Conservation (phyloP, 768 basidiomycete species). For the Mycena vitilis region DNA sequence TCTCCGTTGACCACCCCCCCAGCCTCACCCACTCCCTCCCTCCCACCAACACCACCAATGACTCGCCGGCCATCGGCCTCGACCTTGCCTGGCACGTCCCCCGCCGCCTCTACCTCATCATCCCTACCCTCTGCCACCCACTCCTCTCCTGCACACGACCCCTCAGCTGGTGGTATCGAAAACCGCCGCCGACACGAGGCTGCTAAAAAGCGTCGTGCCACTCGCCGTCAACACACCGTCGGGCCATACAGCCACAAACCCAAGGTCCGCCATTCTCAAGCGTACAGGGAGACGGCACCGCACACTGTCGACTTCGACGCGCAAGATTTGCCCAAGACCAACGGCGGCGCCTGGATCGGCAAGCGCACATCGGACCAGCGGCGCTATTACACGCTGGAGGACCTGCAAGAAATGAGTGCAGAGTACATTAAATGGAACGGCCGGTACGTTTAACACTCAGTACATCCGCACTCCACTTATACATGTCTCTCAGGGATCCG, state of each 20-base stretch:
- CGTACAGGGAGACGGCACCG: background rate
- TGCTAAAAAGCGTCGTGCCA: background rate
- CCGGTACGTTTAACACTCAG: too few species aligned
- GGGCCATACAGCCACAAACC: background rate
- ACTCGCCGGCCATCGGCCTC: background rate
- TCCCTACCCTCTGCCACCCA: too few species aligned
- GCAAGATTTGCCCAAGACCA: background rate
- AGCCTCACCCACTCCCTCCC: too few species aligned
- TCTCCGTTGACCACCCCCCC: background rate
- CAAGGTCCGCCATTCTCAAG: background rate
- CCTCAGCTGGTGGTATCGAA: background rate
- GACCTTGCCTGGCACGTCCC: too few species aligned
- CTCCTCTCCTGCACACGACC: too few species aligned
- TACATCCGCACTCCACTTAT: too few species aligned
- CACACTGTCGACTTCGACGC: background rate
- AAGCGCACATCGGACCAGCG: background rate
- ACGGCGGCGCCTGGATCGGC: background rate
- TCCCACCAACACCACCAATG: background rate
- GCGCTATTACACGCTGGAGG: too few species aligned
- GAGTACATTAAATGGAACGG: slow-evolving; percentile 5
- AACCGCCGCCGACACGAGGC: background rate
- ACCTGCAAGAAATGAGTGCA: too few species aligned
- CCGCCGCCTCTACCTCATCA: background rate
- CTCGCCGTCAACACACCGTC: background rate
- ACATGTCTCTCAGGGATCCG: background rate